These are phyloP conservation scores for Calocybe cyanea DNA, from an alignment of 768 basidiomycete species.

Conservation along the genomic window DNA sequence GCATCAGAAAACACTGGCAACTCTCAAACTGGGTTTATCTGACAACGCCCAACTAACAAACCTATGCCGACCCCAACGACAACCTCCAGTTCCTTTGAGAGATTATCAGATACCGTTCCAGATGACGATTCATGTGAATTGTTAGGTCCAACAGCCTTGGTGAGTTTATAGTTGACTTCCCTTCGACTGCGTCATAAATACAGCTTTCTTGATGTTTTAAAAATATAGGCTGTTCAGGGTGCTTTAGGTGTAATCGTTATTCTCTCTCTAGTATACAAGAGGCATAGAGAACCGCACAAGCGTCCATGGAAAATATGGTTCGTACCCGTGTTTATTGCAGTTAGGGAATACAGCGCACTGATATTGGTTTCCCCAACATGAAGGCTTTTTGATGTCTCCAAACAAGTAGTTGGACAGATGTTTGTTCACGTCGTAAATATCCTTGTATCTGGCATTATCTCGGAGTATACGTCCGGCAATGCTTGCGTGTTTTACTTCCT, in stretches of 20 bases:
- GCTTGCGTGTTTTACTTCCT: constrained; percentile 93
- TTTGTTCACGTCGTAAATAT: constrained; percentile 80
- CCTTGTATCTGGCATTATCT: constrained; percentile 73
- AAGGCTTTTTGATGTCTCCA: constrained; percentile 91
- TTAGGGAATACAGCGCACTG: constrained; percentile 5
- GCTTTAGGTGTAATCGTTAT: constrained; percentile 93
- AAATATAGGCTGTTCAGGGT: constrained; percentile 72
- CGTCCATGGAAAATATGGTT: constrained; percentile 94
- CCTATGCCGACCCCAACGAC: constrained; percentile 4
- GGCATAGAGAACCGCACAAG: constrained; percentile 80
- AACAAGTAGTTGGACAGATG: constrained; percentile 85
- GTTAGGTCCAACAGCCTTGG: constrained; percentile 49
- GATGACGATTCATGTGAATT: constrained; percentile 52
- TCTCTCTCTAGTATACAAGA: constrained; percentile 79
- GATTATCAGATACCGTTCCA: constrained; percentile 24
- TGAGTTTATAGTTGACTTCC: constrained; percentile 31
- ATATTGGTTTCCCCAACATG: constrained; percentile 7
- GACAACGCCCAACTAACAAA: background rate
- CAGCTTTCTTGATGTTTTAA: constrained; percentile 35
- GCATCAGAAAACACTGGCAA: too few species aligned
- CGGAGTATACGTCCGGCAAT: constrained; percentile 66
- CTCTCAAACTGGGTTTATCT: too few species aligned
- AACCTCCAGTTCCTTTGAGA: background rate
- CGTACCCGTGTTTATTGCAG: constrained; percentile 21
- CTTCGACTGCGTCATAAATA: too few species aligned